Evolutionary conservation across 768 basidiomycete genomes (phyloP).

Genomic region (Tricholoma sp.): DNA sequence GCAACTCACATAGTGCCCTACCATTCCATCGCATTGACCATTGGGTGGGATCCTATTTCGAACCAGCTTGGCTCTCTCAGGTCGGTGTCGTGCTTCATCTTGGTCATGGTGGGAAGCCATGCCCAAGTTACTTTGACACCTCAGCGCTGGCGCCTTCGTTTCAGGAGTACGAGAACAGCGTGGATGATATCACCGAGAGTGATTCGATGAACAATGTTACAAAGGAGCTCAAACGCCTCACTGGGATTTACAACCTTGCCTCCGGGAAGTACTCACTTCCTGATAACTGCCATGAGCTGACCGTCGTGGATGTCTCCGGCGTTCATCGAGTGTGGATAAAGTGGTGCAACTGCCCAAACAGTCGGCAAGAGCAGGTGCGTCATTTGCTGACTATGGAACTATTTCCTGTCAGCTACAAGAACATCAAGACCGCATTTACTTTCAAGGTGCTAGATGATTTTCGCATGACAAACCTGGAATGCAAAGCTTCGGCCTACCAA

Average conservation of each 20-base stretch:
- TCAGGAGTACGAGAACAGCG: neutral
- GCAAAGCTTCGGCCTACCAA: conserved; percentile 12
- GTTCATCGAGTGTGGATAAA: neutral
- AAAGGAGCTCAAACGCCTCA: neutral
- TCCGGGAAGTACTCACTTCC: no score
- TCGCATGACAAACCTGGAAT: conserved; percentile 10
- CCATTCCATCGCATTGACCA: conserved; percentile 13
- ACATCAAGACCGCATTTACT: conserved; percentile 10
- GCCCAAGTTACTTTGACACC: neutral
- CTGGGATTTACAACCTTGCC: no score
- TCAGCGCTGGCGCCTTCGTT: neutral
- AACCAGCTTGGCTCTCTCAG: conserved; percentile 8
- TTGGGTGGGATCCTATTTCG: conserved; percentile 15
- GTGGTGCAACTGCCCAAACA: conserved; percentile 5
- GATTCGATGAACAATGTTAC: neutral
- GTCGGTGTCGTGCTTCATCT: conserved; percentile 6
- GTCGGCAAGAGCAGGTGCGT: conserved; percentile 6
- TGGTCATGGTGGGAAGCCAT: neutral
- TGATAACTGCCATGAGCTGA: neutral
- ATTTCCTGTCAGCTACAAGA: neutral
- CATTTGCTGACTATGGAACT: conserved; percentile 10
- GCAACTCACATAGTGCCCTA: neutral
- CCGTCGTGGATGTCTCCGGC: neutral
- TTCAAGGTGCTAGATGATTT: conserved; percentile 3
- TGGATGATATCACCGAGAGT: neutral